A percentile compares a stretch with the other conserved stretches of the same genome.
Conservation (phyloP, 31 red algal genomes). For the Odonthalia washingtoniensis region DNA sequence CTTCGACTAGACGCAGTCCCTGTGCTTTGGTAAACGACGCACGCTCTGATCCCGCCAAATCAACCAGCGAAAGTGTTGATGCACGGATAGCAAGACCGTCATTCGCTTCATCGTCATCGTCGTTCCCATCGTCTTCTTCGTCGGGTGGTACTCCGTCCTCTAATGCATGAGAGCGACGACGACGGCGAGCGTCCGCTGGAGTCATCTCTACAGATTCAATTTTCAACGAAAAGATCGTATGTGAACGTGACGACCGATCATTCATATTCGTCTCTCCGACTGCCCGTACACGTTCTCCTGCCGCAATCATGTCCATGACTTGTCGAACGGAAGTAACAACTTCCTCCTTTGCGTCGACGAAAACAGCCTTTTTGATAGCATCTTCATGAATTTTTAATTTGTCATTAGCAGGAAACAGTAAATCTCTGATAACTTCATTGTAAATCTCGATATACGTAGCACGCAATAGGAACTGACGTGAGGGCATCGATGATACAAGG, state of each 20-base stretch:
- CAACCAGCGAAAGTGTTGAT: constrained; percentile 89
- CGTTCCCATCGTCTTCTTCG: constrained; percentile 39
- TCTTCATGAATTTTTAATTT: constrained; percentile 97
- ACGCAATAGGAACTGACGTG: constrained; percentile 85
- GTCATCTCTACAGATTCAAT: constrained; percentile 84
- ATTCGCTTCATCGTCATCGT: constrained; percentile 50
- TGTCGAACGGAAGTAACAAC: constrained; percentile 63
- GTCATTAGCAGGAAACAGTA: constrained; percentile 75
- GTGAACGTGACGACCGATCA: constrained; percentile 93
- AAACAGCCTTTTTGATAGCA: constrained; percentile 76
- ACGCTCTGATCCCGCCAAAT: constrained; percentile 94
- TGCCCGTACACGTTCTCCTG: constrained; percentile 78
- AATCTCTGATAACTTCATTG: constrained; percentile 94
- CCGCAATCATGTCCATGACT: constrained; percentile 75
- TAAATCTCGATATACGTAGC: constrained; percentile 97
- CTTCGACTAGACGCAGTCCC: constrained; percentile 92
- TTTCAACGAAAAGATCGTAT: constrained; percentile 92
- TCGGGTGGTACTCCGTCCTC: neutral
- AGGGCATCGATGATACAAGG: constrained; percentile 18
- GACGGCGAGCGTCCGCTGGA: constrained; percentile 10
- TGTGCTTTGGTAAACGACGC: constrained; percentile 90
- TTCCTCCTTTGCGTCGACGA: constrained; percentile 90
- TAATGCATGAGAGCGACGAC: neutral
- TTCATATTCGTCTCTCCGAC: constrained; percentile 98
- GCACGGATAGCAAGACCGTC: constrained; percentile 82